Evolutionary conservation across 169 alveolate genomes (phyloP).

Genomic region (Plasmodium berghei): DNA sequence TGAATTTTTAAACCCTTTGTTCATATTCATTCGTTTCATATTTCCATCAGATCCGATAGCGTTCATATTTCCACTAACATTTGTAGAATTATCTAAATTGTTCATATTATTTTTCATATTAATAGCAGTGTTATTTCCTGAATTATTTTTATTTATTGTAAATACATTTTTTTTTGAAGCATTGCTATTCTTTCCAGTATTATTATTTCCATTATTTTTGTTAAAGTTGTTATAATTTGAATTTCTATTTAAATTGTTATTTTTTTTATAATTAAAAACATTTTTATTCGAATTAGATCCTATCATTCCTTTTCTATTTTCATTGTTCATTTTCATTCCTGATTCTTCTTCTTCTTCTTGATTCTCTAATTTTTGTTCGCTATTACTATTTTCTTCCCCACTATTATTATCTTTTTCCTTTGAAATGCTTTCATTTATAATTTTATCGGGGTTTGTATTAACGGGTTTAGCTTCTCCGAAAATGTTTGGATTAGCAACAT

Average conservation of each 20-base stretch:
- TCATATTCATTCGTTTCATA: constrained; percentile 4
- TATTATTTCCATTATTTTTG: neutral
- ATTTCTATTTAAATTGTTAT: constrained; percentile 20
- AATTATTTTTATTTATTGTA: constrained; percentile 50
- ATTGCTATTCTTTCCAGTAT: constrained; percentile 4
- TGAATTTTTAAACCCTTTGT: constrained; percentile 13
- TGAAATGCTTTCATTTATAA: constrained; percentile 30
- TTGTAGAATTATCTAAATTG: constrained; percentile 16
- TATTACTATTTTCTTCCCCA: neutral
- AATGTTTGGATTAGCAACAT: constrained; percentile 49
- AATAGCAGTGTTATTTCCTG: constrained; percentile 3
- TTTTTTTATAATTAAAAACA: constrained; percentile 33
- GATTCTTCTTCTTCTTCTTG: constrained; percentile 19
- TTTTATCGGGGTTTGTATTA: constrained; percentile 64
- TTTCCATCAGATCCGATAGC: constrained; percentile 3
- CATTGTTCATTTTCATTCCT: neutral
- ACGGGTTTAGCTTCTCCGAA: constrained; percentile 79
- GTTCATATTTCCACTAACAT: neutral
- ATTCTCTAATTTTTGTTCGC: neutral
- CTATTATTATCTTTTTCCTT: constrained; percentile 30
- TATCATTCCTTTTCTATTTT: neutral
- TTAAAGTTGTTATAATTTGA: constrained; percentile 19
- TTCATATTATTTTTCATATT: constrained; percentile 35
- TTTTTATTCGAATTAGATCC: constrained; percentile 6
- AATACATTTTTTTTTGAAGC: constrained; percentile 38